These are phyloP conservation scores for Colletotrichum plurivorum DNA, from an alignment of 2,329 filamentous ascomycete genomes.

Conservation along the genomic window DNA sequence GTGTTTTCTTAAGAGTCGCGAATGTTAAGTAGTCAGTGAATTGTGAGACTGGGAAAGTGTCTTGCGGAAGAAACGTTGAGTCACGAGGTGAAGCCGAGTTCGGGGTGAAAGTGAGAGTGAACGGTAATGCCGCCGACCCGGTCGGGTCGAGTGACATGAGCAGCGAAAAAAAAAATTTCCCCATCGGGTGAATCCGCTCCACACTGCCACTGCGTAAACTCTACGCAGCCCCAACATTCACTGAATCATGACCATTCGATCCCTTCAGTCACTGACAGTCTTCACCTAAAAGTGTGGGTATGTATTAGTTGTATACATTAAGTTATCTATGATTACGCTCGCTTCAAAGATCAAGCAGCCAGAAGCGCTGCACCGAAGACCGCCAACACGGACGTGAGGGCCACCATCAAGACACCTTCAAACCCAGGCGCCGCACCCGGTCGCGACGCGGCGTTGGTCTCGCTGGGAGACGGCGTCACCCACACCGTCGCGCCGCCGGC, in stretches of 20 bases:
- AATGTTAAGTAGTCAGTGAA: too few relatives aligned
- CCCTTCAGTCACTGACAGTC: too few relatives aligned
- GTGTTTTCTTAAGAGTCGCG: too few relatives aligned
- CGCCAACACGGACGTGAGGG: constrained; percentile 1
- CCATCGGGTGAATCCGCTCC: constrained; percentile 34
- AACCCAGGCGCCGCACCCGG: background rate
- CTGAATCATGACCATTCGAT: background rate
- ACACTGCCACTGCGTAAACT: constrained; percentile 21
- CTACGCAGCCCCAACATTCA: constrained; percentile 1
- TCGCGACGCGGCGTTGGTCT: constrained; percentile 18
- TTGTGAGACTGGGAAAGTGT: background rate
- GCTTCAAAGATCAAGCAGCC: background rate
- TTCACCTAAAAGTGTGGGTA: background rate
- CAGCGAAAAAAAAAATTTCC: constrained; percentile 37
- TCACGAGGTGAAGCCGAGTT: constrained; percentile 30
- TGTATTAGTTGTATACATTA: constrained; percentile 18
- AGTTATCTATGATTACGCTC: background rate
- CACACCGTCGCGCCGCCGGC: background rate
- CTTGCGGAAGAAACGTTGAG: constrained; percentile 6
- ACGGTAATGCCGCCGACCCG: constrained; percentile 3
- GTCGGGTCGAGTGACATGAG: constrained; percentile 28
- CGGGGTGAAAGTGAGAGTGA: constrained; percentile 25
- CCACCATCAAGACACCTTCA: background rate
- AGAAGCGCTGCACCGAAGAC: constrained; percentile 8
- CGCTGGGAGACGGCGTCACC: constrained; percentile 19